Evolutionary conservation across 352 stramenopile species (phyloP).

Genomic region (Globisporangium viniferum): DNA sequence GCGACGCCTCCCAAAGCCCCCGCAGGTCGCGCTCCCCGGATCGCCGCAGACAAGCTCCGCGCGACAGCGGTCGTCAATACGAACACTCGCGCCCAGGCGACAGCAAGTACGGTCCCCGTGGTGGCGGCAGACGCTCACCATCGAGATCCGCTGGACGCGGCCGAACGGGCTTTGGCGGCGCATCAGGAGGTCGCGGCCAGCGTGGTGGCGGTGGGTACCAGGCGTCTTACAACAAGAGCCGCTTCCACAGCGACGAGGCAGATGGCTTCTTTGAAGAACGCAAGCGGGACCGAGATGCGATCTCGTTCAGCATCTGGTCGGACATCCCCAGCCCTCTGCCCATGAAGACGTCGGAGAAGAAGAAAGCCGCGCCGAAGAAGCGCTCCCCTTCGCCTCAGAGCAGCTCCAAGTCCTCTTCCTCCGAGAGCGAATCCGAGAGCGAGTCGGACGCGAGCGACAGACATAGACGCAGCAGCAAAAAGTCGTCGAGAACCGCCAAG

Average conservation of each 20-base stretch:
- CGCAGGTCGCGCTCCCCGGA: constrained; percentile 15
- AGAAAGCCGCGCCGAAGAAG: constrained; percentile 28
- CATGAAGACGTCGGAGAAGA: constrained; percentile 48
- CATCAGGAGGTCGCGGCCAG: constrained; percentile 1
- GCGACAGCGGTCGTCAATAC: neutral
- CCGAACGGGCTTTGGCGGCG: constrained; percentile 15
- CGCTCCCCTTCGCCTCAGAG: constrained; percentile 35
- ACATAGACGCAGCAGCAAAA: constrained; percentile 26
- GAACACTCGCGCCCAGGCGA: constrained; percentile 1
- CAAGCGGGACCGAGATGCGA: constrained; percentile 58
- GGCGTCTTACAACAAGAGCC: constrained; percentile 19
- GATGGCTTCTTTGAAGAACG: constrained; percentile 74
- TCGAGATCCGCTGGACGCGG: constrained; percentile 14
- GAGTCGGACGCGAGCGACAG: constrained; percentile 21
- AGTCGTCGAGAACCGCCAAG: constrained; percentile 8
- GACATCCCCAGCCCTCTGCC: constrained; percentile 65
- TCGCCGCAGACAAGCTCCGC: constrained; percentile 6
- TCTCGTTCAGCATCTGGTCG: constrained; percentile 72
- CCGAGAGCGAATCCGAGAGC: constrained; percentile 27
- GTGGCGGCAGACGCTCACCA: neutral
- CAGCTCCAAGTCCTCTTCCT: constrained; percentile 29
- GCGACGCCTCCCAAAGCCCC: neutral
- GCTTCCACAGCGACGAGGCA: constrained; percentile 36
- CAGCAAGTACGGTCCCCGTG: constrained; percentile 17
- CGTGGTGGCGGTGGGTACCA: constrained; percentile 6